phyloP scores from a whole-genome alignment of 148 eudicot species.

The Agrostemma githago region DNA sequence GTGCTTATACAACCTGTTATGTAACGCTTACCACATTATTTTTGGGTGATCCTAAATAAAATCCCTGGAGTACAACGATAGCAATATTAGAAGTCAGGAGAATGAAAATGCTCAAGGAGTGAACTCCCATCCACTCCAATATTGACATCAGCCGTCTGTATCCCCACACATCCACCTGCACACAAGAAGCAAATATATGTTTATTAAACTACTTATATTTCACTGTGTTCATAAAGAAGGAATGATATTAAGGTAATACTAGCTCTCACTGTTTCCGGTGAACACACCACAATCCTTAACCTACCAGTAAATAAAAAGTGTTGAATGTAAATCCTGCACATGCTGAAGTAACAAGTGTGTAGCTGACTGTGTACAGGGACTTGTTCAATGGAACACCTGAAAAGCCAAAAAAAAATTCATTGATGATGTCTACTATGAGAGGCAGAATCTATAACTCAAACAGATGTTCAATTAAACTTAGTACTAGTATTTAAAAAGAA shows the following conservation, averaged over 20 bases:
- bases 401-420: slow-evolving; percentile 13
- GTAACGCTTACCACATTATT: slow-evolving; percentile 66
- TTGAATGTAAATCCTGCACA: slow-evolving; percentile 71
- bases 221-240: neutral
- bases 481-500: no score
- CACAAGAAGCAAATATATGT: slow-evolving; percentile 1
- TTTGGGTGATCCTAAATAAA: slow-evolving; percentile 57
- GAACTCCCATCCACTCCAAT: slow-evolving; percentile 85
- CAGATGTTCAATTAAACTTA: no score
- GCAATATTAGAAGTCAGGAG: slow-evolving; percentile 63
- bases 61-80: slow-evolving; percentile 67
- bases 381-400: slow-evolving; percentile 74
- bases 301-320: slow-evolving; percentile 59
- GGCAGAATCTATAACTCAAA: neutral
- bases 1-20: neutral
- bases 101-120: slow-evolving; percentile 57
- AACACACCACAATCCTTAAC: slow-evolving; percentile 14
- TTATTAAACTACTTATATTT: neutral
- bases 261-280: neutral
- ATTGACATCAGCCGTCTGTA: slow-evolving; percentile 40
- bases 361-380: slow-evolving; percentile 70
- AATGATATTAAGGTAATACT: neutral
- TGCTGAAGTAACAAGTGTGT: slow-evolving; percentile 64
- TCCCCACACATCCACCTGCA: slow-evolving; percentile 66
- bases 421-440: neutral